Evolutionary conservation across 495 filamentous ascomycete species (phyloP).

Genomic region (Zalerion maritima): DNA sequence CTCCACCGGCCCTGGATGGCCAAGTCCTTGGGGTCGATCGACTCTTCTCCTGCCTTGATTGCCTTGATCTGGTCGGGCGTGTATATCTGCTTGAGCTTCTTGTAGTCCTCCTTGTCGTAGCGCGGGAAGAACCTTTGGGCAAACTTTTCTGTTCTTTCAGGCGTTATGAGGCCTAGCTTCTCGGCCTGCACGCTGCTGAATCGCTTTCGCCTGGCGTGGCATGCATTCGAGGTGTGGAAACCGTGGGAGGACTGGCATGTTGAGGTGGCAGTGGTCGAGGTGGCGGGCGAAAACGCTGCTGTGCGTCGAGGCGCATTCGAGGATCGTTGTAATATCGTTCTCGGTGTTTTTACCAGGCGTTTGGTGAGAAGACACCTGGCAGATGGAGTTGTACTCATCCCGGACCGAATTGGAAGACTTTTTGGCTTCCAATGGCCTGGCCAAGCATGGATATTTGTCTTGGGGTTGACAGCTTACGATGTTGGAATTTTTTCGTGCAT

Average conservation of each 20-base stretch:
- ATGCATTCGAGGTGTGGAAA: conserved; percentile 31
- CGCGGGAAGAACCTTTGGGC: conserved; percentile 35
- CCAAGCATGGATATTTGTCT: too few species aligned
- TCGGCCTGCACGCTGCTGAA: conserved; percentile 29
- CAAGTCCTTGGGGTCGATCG: conserved; percentile 67
- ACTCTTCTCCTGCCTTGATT: conserved; percentile 70
- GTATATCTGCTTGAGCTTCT: conserved; percentile 48
- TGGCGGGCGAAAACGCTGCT: too few species aligned
- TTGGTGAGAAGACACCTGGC: conserved; percentile 18
- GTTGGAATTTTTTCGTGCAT: too few species aligned
- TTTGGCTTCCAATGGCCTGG: too few species aligned
- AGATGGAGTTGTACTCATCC: conserved; percentile 20
- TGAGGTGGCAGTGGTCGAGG: conserved; percentile 3
- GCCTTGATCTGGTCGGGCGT: conserved; percentile 68
- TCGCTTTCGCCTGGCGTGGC: conserved; percentile 21
- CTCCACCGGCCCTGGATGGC: conserved; percentile 53
- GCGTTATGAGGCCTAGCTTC: conserved; percentile 25
- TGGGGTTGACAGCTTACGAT: too few species aligned
- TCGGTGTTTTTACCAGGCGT: conserved; percentile 12
- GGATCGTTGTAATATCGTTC: conserved; percentile 10
- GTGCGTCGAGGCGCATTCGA: too few species aligned
- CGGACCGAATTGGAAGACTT: too few species aligned
- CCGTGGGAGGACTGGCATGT: conserved; percentile 17
- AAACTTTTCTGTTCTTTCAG: conserved; percentile 25
- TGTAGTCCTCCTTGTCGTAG: conserved; percentile 58